Evolutionary conservation across 345 rosid species (phyloP).

Genomic region (Conringia planisiliqua): DNA sequence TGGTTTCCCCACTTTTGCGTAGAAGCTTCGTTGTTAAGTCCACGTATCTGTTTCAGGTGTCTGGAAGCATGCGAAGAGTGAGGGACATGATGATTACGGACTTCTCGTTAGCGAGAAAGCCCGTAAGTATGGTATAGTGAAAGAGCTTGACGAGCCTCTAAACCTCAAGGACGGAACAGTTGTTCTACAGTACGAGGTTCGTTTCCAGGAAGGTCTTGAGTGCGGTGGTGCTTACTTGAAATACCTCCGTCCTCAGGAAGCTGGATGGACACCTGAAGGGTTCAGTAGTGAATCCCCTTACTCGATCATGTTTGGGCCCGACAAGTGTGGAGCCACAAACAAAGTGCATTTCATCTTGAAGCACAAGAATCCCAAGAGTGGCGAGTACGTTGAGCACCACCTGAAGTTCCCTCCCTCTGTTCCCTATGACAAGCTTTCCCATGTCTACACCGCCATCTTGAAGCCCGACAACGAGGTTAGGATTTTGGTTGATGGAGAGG

Average conservation of each 20-base stretch:
- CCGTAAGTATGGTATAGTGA: slow-evolving; percentile 76
- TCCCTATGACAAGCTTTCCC: slow-evolving; percentile 75
- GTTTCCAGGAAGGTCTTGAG: slow-evolving; percentile 79
- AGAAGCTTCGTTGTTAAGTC: slow-evolving; percentile 25
- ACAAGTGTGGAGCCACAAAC: slow-evolving; percentile 83
- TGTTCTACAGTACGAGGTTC: slow-evolving; percentile 74
- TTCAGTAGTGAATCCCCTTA: slow-evolving; percentile 77
- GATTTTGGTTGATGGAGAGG: slow-evolving; percentile 75
- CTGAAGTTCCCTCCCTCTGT: slow-evolving; percentile 78
- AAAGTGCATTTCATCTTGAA: slow-evolving; percentile 85
- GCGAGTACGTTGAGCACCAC: slow-evolving; percentile 73
- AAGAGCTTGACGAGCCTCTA: slow-evolving; percentile 53
- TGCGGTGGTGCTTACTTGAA: slow-evolving; percentile 90
- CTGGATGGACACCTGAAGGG: slow-evolving; percentile 65
- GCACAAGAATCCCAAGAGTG: slow-evolving; percentile 92
- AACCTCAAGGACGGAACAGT: slow-evolving; percentile 65
- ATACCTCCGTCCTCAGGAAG: slow-evolving; percentile 72
- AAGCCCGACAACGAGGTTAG: slow-evolving; percentile 63
- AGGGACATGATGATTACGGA: slow-evolving; percentile 85
- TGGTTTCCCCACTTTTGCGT: not conserved
- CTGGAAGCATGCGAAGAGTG: slow-evolving; percentile 77
- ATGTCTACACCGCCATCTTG: slow-evolving; percentile 78
- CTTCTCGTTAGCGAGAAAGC: slow-evolving; percentile 83
- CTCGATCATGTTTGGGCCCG: slow-evolving; percentile 90
- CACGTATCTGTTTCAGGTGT: slow-evolving; percentile 42